Evolutionary conservation across 2,329 filamentous ascomycete genomes (phyloP).

Genomic region (Lasiodiplodia citricola): DNA sequence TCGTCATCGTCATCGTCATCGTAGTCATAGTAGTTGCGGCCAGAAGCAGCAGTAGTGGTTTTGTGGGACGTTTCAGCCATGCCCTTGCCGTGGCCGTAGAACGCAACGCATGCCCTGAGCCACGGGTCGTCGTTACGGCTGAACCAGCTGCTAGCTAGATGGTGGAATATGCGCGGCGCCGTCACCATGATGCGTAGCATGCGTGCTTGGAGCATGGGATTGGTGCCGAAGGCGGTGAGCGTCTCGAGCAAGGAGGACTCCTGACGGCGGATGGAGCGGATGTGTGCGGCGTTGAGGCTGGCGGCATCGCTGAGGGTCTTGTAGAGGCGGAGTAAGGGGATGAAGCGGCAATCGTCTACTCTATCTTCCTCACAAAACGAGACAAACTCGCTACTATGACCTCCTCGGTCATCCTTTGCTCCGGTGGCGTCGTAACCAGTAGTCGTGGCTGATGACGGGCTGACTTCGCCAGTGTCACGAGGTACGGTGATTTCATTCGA

Average conservation of each 20-base stretch:
- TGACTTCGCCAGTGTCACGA: not conserved
- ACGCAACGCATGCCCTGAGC: not conserved
- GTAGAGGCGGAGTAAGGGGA: not conserved
- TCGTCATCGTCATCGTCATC: no score
- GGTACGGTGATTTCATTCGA: not conserved
- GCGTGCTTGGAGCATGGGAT: not conserved
- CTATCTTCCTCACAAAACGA: no score
- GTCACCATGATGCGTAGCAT: not conserved
- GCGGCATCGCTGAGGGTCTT: not conserved
- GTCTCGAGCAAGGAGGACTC: not conserved
- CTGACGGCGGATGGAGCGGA: not conserved
- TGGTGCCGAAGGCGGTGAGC: not conserved
- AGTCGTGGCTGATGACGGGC: not conserved
- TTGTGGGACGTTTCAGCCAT: no score
- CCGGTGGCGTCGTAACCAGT: not conserved
- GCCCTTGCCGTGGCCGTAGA: not conserved
- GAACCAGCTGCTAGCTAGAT: not conserved
- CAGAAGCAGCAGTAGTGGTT: no score
- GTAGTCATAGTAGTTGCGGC: no score
- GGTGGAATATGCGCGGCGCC: not conserved
- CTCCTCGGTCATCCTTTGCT: no score
- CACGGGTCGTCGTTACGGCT: not conserved
- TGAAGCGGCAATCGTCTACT: not conserved
- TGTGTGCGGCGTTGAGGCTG: not conserved
- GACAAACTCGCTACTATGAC: no score